Evolutionary conservation across 768 basidiomycete species (phyloP).

Genomic region (Termitomyces sp.): DNA sequence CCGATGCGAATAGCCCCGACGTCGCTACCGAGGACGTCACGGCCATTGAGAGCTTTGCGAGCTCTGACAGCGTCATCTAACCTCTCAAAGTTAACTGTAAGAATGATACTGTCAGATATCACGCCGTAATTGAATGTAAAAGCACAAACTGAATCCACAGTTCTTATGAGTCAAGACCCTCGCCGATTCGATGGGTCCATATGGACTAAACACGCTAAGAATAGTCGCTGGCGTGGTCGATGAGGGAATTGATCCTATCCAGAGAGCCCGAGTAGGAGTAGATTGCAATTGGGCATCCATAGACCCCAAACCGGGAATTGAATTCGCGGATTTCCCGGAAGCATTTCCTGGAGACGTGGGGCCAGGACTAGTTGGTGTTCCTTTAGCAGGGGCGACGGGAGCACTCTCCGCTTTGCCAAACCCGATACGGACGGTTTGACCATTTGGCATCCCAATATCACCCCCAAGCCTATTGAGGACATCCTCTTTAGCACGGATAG

Average conservation of each 20-base stretch:
- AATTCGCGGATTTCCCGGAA: constrained; percentile 40
- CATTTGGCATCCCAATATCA: constrained; percentile 91
- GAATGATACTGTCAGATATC: constrained; percentile 9
- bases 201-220: constrained; percentile 94
- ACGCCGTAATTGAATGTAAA: constrained; percentile 3
- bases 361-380: constrained; percentile 58
- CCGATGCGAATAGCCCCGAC: constrained; percentile 97
- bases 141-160: constrained; percentile 76
- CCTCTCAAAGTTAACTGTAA: constrained; percentile 90
- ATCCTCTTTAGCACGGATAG: constrained; percentile 97
- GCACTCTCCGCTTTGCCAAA: constrained; percentile 98
- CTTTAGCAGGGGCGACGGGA: constrained; percentile 85
- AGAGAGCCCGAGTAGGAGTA: constrained; percentile 90
- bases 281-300: constrained; percentile 87
- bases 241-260: constrained; percentile 97
- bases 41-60: constrained; percentile 91
- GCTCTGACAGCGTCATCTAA: constrained; percentile 96
- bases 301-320: constrained; percentile 54
- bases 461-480: constrained; percentile 94
- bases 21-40: constrained; percentile 93
- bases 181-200: constrained; percentile 96
- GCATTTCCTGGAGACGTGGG: constrained; percentile 58
- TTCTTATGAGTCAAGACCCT: constrained; percentile 96
- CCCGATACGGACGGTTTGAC: constrained; percentile 94
- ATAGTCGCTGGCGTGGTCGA: constrained; percentile 94